Evolutionary conservation across 176 grass and related monocot species (phyloP), one percentile per base, ranked within the genome.

Genomic region (Oryza rufipogon): DNA sequence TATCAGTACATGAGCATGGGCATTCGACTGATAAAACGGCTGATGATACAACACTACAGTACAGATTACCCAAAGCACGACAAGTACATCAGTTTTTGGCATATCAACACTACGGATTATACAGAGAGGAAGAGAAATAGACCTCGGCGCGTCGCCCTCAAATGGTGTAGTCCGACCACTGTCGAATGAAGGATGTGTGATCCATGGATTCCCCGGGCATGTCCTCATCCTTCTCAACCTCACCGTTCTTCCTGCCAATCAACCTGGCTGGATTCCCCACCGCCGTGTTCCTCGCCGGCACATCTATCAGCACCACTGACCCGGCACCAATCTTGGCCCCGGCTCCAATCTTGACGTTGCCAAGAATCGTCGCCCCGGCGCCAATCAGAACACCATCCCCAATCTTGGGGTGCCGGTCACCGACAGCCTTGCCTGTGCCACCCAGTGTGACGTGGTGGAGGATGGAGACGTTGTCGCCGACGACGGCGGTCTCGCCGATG

Each of bases 361-460:
- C 95, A 2, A 98, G 93, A 11, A 98, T 93, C n/a, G 95, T 98
- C 0, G 95, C 95, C 2, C 95, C 95, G 13, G 95, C 95, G 33
- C 95, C 95, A 51, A 98, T 98, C 64, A 95, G 86, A 30, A 98
- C 92, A 9, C 95, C 95, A 46, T 95, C 92, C 0, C 73, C 91
- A 38, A 98, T 95, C 82, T 98, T 98, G 67, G 95, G 95, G 64
- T 98, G 95, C 20, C 95, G 87, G 87, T 95, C 95, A 6, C 95
- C 95, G 4, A 95, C 85, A n/a, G 85, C 95, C 87, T 98, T 98
- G 20, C 95, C 95, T 0, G 95, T 98, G 22, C 95, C 95, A 5
- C 92, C 95, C 8, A 98, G 95, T 36, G 95, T 98, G 11, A 98
- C 95, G 80, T 98, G 95, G 83, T 98, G 95, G 51, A 98, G 95